These are phyloP conservation scores for Trichosporon ovoides DNA, from an alignment of 1,284 basidiomycete genomes.

Conservation along the genomic window DNA sequence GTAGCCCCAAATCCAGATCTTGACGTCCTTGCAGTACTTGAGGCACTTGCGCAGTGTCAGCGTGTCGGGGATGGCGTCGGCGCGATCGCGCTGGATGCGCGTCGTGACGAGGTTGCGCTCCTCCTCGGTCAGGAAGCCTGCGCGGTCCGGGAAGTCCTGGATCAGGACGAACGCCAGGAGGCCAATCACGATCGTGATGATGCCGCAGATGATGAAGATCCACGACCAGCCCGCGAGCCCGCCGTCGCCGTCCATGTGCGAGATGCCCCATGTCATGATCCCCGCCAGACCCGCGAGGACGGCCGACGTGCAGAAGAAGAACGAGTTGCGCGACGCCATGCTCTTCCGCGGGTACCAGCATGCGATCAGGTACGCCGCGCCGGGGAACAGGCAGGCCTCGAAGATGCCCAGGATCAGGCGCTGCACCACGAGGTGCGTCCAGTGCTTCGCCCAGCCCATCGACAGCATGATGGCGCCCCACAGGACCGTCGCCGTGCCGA, in stretches of 20 bases:
- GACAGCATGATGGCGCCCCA: slow-evolving; percentile 49
- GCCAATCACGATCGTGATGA: slow-evolving; percentile 15
- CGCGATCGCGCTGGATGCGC: slow-evolving; percentile 19
- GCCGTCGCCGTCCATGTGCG: slow-evolving; percentile 10
- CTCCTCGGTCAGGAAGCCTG: slow-evolving; percentile 12
- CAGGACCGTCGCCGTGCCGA: slow-evolving; percentile 29
- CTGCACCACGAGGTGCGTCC: slow-evolving; percentile 40
- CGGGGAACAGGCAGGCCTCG: slow-evolving; percentile 43
- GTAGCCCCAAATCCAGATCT: slow-evolving; percentile 50
- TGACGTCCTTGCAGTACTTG: slow-evolving; percentile 44
- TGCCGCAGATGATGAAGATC: slow-evolving; percentile 18
- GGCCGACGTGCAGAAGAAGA: slow-evolving; percentile 46
- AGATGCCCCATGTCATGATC: slow-evolving; percentile 11
- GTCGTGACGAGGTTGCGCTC: slow-evolving; percentile 12
- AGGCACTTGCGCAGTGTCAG: slow-evolving; percentile 42
- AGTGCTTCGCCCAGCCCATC: slow-evolving; percentile 38
- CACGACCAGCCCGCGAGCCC: slow-evolving; percentile 16
- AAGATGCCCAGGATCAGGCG: slow-evolving; percentile 34
- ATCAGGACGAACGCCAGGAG: slow-evolving; percentile 6
- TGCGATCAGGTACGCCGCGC: slow-evolving; percentile 49
- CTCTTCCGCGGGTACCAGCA: slow-evolving; percentile 50
- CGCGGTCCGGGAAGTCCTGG: slow-evolving; percentile 20
- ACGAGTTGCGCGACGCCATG: slow-evolving; percentile 41
- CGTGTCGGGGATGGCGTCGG: slow-evolving; percentile 47
- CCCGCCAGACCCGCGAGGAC: slow-evolving; percentile 15